A percentile compares a stretch with the other conserved stretches of the same genome.
These are phyloP conservation scores for Cladophialophora yegresii DNA, from an alignment of 2,329 filamentous ascomycete genomes.

Conservation along the genomic window DNA sequence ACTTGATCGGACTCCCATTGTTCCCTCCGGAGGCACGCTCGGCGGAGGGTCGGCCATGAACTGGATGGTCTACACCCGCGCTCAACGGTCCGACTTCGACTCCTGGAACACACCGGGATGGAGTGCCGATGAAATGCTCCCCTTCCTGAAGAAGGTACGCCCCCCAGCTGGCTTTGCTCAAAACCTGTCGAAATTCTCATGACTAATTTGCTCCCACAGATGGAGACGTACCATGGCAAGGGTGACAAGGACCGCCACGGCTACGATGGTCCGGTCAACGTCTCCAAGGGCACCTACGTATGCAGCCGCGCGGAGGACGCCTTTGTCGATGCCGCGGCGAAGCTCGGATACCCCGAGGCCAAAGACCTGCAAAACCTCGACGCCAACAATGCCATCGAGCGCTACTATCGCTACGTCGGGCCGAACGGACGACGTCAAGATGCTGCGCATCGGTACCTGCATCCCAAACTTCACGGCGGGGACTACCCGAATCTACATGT, in stretches of 20 bases:
- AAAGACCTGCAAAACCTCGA: conserved; percentile 51
- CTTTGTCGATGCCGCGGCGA: conserved; percentile 53
- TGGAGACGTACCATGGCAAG: conserved; percentile 58
- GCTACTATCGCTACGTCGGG: conserved; percentile 54
- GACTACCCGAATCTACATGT: conserved; percentile 62
- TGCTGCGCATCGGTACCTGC: conserved; percentile 58
- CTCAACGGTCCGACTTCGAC: conserved; percentile 45
- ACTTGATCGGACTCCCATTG: conserved; percentile 39
- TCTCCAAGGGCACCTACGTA: conserved; percentile 56
- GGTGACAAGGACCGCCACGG: conserved; percentile 55
- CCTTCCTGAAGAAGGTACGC: conserved; percentile 55
- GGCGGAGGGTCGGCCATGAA: conserved; percentile 66
- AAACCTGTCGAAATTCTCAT: background rate
- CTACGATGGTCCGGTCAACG: conserved; percentile 56
- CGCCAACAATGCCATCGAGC: conserved; percentile 45
- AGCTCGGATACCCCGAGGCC: conserved; percentile 56
- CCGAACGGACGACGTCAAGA: conserved; percentile 60
- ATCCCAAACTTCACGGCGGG: conserved; percentile 53
- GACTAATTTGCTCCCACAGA: conserved; percentile 35
- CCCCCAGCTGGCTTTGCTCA: background rate
- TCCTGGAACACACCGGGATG: conserved; percentile 58
- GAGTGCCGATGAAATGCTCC: conserved; percentile 54
- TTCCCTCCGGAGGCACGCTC: conserved; percentile 54
- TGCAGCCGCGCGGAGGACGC: conserved; percentile 48
- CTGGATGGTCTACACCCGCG: conserved; percentile 55